These are phyloP conservation scores for Gossypium bickii DNA, from an alignment of 345 rosid genomes.

Conservation along the genomic window DNA sequence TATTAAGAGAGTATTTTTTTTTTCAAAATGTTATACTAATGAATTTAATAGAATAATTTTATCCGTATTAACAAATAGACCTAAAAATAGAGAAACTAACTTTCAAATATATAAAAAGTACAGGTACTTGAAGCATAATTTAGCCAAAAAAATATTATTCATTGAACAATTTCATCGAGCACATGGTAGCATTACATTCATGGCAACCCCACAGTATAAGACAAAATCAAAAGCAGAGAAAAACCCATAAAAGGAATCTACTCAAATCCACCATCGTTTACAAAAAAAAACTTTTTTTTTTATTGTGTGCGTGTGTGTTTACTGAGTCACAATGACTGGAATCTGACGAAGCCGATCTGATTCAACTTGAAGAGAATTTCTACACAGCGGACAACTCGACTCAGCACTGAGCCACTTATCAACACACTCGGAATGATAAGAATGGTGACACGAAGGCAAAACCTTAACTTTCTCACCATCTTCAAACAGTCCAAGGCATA, in stretches of 20 bases:
- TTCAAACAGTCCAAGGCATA: conserved; percentile 59
- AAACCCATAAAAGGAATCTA: background rate
- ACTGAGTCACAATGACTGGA: conserved; percentile 10
- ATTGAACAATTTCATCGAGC: background rate
- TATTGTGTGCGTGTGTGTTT: background rate
- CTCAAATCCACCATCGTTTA: background rate
- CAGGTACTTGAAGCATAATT: too few species aligned
- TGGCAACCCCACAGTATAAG: background rate
- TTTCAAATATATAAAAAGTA: too few species aligned
- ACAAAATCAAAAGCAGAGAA: background rate
- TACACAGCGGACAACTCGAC: conserved; percentile 71
- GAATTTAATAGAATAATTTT: too few species aligned
- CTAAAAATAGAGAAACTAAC: too few species aligned
- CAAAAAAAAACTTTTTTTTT: too few species aligned
- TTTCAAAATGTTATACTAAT: too few species aligned
- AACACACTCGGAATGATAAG: conserved; percentile 65
- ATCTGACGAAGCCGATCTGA: conserved; percentile 13
- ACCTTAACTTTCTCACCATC: conserved; percentile 67
- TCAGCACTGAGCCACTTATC: conserved; percentile 58
- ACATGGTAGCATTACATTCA: background rate
- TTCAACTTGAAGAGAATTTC: conserved; percentile 37
- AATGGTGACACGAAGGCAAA: conserved; percentile 60
- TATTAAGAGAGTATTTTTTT: too few species aligned
- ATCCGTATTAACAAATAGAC: too few species aligned
- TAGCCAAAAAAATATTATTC: background rate